These are phyloP conservation scores for Aspergillus arachidicola DNA, from an alignment of 2,329 filamentous ascomycete species.

Conservation along the genomic window DNA sequence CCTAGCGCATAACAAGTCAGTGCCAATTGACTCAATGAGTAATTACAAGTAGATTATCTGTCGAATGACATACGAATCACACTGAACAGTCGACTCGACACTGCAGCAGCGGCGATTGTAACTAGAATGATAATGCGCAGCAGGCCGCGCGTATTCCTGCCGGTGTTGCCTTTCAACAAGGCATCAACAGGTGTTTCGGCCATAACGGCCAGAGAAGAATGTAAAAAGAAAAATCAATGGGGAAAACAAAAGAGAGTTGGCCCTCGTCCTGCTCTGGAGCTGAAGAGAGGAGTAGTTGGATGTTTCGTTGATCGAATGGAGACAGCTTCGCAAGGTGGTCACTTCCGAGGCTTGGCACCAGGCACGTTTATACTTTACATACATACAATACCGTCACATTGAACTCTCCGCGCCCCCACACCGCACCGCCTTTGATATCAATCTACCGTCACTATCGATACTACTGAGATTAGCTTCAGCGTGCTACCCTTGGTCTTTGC, in stretches of 20 bases:
- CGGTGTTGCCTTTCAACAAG: slow-evolving; percentile 76
- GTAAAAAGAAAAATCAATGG: slow-evolving; percentile 35
- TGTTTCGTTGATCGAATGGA: slow-evolving; percentile 22
- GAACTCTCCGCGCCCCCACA: slow-evolving; percentile 4
- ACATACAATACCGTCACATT: slow-evolving; percentile 3
- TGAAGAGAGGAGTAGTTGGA: slow-evolving; percentile 25
- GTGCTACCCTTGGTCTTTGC: background rate
- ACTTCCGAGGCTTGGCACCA: slow-evolving; percentile 44
- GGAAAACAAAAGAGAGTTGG: slow-evolving; percentile 29
- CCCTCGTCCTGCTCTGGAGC: slow-evolving; percentile 17
- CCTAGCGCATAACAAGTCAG: slow-evolving; percentile 52
- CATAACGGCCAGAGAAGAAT: slow-evolving; percentile 44
- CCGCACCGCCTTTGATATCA: background rate
- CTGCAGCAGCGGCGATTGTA: slow-evolving; percentile 86
- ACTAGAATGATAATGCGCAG: slow-evolving; percentile 86
- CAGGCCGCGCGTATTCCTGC: slow-evolving; percentile 79
- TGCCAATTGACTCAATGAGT: slow-evolving; percentile 6
- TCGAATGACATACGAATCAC: slow-evolving; percentile 77
- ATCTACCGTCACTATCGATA: background rate
- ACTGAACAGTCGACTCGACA: slow-evolving; percentile 94
- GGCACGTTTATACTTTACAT: slow-evolving; percentile 15
- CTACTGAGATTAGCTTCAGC: background rate
- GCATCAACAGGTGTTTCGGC: slow-evolving; percentile 52
- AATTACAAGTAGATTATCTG: background rate
- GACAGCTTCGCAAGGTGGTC: slow-evolving; percentile 47